Conservation (phyloP, 768 basidiomycete genomes). For the Amanita thiersii region DNA sequence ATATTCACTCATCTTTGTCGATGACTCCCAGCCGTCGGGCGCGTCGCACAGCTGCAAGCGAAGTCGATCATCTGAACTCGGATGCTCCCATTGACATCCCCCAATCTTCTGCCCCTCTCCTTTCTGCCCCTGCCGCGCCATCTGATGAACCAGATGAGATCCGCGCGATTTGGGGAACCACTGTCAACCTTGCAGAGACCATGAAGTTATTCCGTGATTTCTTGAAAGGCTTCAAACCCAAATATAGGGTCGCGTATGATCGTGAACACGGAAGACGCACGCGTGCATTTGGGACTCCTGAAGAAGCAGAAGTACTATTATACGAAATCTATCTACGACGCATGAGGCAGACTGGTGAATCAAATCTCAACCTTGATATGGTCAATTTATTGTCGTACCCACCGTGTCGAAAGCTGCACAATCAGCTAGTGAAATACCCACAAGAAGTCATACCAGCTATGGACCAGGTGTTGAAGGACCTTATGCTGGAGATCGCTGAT, state of each 20-base stretch:
- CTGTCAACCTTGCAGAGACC: slow-evolving; percentile 83
- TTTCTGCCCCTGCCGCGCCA: slow-evolving; percentile 53
- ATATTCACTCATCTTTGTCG: slow-evolving; percentile 79
- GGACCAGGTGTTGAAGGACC: slow-evolving; percentile 93
- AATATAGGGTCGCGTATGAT: slow-evolving; percentile 74
- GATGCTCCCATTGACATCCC: slow-evolving; percentile 56
- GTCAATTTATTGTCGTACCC: slow-evolving; percentile 83
- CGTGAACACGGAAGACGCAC: slow-evolving; percentile 49
- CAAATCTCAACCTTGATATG: slow-evolving; percentile 87
- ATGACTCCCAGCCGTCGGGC: slow-evolving; percentile 43
- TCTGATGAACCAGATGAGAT: slow-evolving; percentile 78
- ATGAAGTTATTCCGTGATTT: slow-evolving; percentile 90
- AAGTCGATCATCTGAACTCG: slow-evolving; percentile 34
- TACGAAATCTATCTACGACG: slow-evolving; percentile 79
- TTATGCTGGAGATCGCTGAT: slow-evolving; percentile 84
- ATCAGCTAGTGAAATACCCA: slow-evolving; percentile 85
- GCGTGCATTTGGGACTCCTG: slow-evolving; percentile 44
- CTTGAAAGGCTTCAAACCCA: slow-evolving; percentile 86
- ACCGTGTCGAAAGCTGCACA: slow-evolving; percentile 72
- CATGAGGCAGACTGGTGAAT: slow-evolving; percentile 89
- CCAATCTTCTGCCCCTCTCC: slow-evolving; percentile 39
- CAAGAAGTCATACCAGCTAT: slow-evolving; percentile 96
- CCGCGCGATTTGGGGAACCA: slow-evolving; percentile 96
- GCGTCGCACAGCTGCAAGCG: slow-evolving; percentile 27
- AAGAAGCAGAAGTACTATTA: slow-evolving; percentile 57